Base-by-base conservation (phyloP, 805 yeast genomes). In the Lipomyces spencermartinsiae region DNA sequence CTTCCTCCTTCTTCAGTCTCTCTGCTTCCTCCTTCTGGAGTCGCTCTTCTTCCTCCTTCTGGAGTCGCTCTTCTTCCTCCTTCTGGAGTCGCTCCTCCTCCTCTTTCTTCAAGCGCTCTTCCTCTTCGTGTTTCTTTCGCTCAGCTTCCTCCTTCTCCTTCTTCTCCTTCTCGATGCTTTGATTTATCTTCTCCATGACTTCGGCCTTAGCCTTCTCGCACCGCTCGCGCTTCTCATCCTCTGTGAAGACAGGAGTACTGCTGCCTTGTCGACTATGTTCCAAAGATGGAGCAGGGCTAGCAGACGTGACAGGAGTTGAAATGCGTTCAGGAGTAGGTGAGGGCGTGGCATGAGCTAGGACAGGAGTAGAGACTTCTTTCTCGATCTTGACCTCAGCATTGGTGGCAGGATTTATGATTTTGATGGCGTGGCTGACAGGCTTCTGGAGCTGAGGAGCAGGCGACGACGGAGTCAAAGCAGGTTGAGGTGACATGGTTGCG, bases 401-500 rank as follows among this genome's bases (percentile, higher is more conserved):
- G 14, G 74, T 72, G 19, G 61, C 64, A 9, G 74, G 74, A 39
- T 72, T 68, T 35, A 72, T 62, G 58, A 72, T 73, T 63, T 68
- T 70, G 68, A 71, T 67, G 16, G 74, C 74, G 31, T 62, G 63
- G 64, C 73, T 70, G 33, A 54, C 57, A 12, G 66, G 51, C 67
- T 59, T 59, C 43, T 60, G 43, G 6, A 68, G 58, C 14, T 68
- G 37, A 22, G 56, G 34, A 34, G 56, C 25, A 19, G 60, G 39
- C 14, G 65, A 54, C 14, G 57, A 46, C n/a, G n/a, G n/a, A 10
- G 65, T 9, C 39, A 59, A 61, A 6, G 64, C 49, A 10, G 67
- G 58, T 55, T 49, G 58, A n/a, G 65, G 58, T 16, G 66, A 51
- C 14, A 59, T 49, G 46, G 66, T 34, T 16, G 72, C 62, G 4